These are phyloP conservation scores for Haplosporangium gracile DNA, from an alignment of 192 early-diverging fungal species.

Conservation along the genomic window DNA sequence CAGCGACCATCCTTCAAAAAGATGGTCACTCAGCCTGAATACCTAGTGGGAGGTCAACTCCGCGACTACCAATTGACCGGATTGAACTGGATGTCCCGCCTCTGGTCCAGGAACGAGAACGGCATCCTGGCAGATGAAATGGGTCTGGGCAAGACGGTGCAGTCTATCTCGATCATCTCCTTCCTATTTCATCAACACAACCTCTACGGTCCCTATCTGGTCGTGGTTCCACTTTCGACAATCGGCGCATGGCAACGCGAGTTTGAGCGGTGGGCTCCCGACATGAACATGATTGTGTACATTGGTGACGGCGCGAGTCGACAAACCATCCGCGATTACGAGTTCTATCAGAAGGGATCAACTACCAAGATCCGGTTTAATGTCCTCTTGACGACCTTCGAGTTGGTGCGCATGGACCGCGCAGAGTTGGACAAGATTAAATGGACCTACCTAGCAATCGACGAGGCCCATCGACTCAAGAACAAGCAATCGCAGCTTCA, in stretches of 20 bases:
- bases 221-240: slow-evolving; percentile 97
- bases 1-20: slow-evolving; percentile 83
- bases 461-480: slow-evolving; percentile 99
- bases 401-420: slow-evolving; percentile 94
- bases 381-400: slow-evolving; percentile 95
- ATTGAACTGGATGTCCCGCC: slow-evolving; percentile 96
- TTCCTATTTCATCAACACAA: slow-evolving; percentile 88
- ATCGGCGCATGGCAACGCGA: slow-evolving; percentile 97
- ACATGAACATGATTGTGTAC: slow-evolving; percentile 93
- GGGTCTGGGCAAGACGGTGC: slow-evolving; percentile 97
- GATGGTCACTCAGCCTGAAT: slow-evolving; percentile 84
- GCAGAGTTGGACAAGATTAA: slow-evolving; percentile 82
- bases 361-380: slow-evolving; percentile 84
- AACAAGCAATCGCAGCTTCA: slow-evolving; percentile 96
- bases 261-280: slow-evolving; percentile 95
- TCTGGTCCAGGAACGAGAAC: slow-evolving; percentile 96
- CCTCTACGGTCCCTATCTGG: slow-evolving; percentile 93
- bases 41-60: slow-evolving; percentile 87
- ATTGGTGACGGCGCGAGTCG: slow-evolving; percentile 87
- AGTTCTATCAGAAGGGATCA: slow-evolving; percentile 81
- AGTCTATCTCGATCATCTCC: slow-evolving; percentile 93
- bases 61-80: slow-evolving; percentile 96
- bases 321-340: slow-evolving; percentile 92
- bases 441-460: slow-evolving; percentile 96
- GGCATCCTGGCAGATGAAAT: slow-evolving; percentile 98